A percentile compares a stretch with the other conserved stretches of the same genome.
phyloP scores from a whole-genome alignment of 2,329 filamentous ascomycete genomes.

The Ophiosphaerella narmari region DNA sequence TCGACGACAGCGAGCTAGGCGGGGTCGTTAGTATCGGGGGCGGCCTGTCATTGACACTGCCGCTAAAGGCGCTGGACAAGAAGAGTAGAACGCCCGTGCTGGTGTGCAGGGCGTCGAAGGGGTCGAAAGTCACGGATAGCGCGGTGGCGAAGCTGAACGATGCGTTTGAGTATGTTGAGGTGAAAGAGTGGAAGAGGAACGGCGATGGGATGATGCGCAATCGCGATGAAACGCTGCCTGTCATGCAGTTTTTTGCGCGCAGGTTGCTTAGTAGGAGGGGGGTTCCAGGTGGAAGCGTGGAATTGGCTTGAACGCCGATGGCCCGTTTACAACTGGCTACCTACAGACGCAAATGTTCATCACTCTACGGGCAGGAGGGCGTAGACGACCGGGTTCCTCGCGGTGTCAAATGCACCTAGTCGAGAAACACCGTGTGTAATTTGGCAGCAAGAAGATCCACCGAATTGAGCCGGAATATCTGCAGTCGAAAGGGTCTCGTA shows the following conservation, averaged over 20 bases:
- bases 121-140: slow-evolving; percentile 63
- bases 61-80: slow-evolving; percentile 34
- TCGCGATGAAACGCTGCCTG: slow-evolving; percentile 83
- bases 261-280: slow-evolving; percentile 62
- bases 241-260: slow-evolving; percentile 83
- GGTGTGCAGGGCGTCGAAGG: slow-evolving; percentile 60
- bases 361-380: no score
- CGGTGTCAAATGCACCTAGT: no score
- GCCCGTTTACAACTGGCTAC: not conserved
- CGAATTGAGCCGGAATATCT: no score
- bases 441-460: no score
- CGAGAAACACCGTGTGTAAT: no score
- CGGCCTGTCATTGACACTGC: slow-evolving; percentile 52
- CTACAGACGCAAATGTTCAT: no score
- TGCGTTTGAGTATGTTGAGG: slow-evolving; percentile 60
- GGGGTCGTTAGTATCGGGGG: slow-evolving; percentile 70
- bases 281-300: slow-evolving; percentile 58
- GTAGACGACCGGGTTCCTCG: no score
- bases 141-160: slow-evolving; percentile 67
- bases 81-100: slow-evolving; percentile 69
- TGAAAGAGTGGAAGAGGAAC: slow-evolving; percentile 54
- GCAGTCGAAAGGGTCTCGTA: no score
- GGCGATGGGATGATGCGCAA: slow-evolving; percentile 83
- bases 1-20: slow-evolving; percentile 51
- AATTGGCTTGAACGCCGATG: slow-evolving; percentile 43